Evolutionary conservation across 2,329 filamentous ascomycete genomes (phyloP), one percentile per base, ranked within the genome.

Genomic region (Emergomyces orientalis): DNA sequence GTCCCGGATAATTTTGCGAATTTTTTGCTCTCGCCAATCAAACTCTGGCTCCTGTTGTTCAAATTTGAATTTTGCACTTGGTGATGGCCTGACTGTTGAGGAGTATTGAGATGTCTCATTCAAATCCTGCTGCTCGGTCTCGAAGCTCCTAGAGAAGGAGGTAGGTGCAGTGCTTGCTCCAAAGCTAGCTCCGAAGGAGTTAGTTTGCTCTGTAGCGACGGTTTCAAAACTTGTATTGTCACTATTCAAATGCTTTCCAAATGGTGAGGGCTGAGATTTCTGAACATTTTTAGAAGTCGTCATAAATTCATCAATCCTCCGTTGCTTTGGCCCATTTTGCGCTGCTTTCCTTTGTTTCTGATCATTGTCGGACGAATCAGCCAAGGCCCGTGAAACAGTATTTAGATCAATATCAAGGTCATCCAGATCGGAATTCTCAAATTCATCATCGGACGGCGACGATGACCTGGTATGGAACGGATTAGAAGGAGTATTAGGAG

Each of bases 1-100:
- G 5, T 72, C 69, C 1, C 63, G 62, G 39, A 76, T 64, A 9
- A 75, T 66, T 6, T 49, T 41, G 22, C 70, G 51, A 63, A 69
- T 22, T 64, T 65, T 32, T 57, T 61, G 6, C 62, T 67, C 52
- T 19, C 49, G 14, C n/a, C 34, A 32, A 14, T 63, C 56, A n/a
- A 41, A 54, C 22, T 52, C 47, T 19, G 54, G 47, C 19, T 51
- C 22, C 17, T 14, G 34, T 43, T n/a, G 32, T 27, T 2, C 39
- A 17, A 30, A 27, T 45, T n/a, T 7, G 37, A 13, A 17, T 25
- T 41, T n/a, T 25, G 39, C 45, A 22, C 25, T 27, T 54, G 34
- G 32, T 1, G 49, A 34, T 2, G 11, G 22, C 11, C n/a, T n/a
- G 11, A 32, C 41, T 11, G 41, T 47, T 11, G 56, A 59, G 25